phyloP scores from a whole-genome alignment of 2,329 filamentous ascomycete genomes.

The Xylaria sp. region DNA sequence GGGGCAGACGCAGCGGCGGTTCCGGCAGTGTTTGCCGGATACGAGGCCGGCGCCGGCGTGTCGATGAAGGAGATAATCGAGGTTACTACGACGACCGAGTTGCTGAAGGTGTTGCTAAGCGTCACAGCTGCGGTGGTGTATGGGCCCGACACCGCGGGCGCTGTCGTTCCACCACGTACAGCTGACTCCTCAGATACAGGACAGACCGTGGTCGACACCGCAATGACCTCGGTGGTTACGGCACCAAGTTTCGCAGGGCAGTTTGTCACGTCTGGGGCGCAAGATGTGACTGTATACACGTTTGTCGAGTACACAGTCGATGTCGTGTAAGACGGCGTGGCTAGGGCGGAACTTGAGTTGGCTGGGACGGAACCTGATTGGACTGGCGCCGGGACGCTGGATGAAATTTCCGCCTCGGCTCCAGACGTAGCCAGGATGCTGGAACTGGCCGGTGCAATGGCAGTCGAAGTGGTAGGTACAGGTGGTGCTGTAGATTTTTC shows the following conservation, averaged over 20 bases:
- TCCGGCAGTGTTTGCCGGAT: conserved; percentile 12
- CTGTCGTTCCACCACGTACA: conserved; percentile 2
- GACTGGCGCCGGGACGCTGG: neutral
- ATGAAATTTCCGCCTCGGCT: neutral
- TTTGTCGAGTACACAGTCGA: conserved; percentile 37
- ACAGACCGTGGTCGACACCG: conserved; percentile 36
- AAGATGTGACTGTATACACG: conserved; percentile 35
- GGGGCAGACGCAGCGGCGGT: conserved; percentile 16
- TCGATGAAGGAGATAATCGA: conserved; percentile 33
- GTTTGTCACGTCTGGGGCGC: conserved; percentile 32
- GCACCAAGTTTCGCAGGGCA: conserved; percentile 29
- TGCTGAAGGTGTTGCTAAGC: conserved; percentile 30
- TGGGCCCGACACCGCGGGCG: conserved; percentile 10
- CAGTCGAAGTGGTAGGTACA: neutral
- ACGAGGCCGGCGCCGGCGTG: conserved; percentile 24
- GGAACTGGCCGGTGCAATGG: neutral
- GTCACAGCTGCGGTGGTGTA: conserved; percentile 28
- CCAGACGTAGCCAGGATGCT: neutral
- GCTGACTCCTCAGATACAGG: conserved; percentile 28
- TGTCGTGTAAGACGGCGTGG: conserved; percentile 30
- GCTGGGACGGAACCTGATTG: conserved; percentile 8
- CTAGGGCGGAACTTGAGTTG: conserved; percentile 10
- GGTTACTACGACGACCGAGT: conserved; percentile 30
- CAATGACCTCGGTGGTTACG: conserved; percentile 33
- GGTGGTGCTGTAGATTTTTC: conserved; percentile 15